Percentiles rank a stretch among this genome's conserved stretches.
Conservation (phyloP, 192 early-diverging fungal genomes). For the Borealophlyctis nickersoniae region DNA sequence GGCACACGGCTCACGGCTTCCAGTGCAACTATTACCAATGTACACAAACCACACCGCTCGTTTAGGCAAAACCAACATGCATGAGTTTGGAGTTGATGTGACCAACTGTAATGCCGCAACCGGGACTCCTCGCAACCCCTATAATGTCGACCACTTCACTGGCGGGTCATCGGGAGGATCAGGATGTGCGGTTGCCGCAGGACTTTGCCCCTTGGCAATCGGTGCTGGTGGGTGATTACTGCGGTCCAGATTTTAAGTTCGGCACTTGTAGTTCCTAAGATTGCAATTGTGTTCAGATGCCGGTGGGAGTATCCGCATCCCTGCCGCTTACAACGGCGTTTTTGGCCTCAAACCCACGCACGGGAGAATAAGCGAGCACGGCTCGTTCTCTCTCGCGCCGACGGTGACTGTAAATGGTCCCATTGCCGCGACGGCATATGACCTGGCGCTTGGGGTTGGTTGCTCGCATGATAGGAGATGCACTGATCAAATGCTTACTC, state of each 20-base stretch:
- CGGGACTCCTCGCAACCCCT: conserved; percentile 65
- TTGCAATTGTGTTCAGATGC: conserved; percentile 46
- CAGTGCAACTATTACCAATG: no score
- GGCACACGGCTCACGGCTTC: no score
- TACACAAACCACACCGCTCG: conserved; percentile 56
- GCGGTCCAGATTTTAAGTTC: no score
- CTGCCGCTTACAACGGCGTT: conserved; percentile 67
- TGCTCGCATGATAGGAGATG: no score
- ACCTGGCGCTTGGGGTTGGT: conserved; percentile 56
- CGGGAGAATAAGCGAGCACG: conserved; percentile 56
- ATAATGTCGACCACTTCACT: conserved; percentile 47
- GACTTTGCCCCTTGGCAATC: conserved; percentile 65
- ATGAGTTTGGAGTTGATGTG: conserved; percentile 66
- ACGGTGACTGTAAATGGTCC: conserved; percentile 64
- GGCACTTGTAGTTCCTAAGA: background rate
- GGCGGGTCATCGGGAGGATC: conserved; percentile 74
- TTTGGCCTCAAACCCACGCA: conserved; percentile 75
- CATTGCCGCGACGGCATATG: conserved; percentile 64
- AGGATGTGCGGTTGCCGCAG: conserved; percentile 58
- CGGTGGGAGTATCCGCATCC: conserved; percentile 68
- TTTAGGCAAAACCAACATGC: conserved; percentile 69
- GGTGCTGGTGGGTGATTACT: conserved; percentile 39
- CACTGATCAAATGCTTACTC: background rate
- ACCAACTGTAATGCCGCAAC: conserved; percentile 63
- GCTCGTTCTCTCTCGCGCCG: conserved; percentile 51